Evolutionary conservation across 1,284 basidiomycete species (phyloP).

Genomic region (Inonotus obliquus): DNA sequence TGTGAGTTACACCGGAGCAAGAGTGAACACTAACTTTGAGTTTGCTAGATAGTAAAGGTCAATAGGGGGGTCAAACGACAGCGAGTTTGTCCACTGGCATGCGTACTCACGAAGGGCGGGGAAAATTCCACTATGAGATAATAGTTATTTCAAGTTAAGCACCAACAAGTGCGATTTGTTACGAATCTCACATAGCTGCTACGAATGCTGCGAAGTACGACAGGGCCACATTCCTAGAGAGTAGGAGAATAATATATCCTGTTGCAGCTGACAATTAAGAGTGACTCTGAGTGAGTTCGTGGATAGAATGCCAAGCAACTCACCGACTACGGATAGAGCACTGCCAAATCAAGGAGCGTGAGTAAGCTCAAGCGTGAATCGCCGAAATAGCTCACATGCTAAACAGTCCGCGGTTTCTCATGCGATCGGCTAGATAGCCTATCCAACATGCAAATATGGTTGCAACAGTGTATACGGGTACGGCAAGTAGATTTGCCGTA

Average conservation of each 20-base stretch:
- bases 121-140: constrained; percentile 56
- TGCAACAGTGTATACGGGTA: constrained; percentile 65
- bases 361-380: too few relatives aligned
- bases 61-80: background rate
- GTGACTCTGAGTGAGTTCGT: too few relatives aligned
- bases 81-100: background rate
- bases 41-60: too few relatives aligned
- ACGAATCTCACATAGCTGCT: constrained; percentile 48
- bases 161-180: background rate
- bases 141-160: background rate
- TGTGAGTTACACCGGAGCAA: too few relatives aligned
- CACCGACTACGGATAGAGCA: constrained; percentile 35
- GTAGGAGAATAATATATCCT: background rate
- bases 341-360: too few relatives aligned
- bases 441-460: constrained; percentile 60
- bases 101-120: constrained; percentile 57
- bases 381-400: constrained; percentile 49
- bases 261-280: background rate
- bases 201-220: constrained; percentile 29
- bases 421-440: constrained; percentile 59
- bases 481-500: too few relatives aligned
- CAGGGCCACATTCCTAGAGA: background rate
- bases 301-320: too few relatives aligned
- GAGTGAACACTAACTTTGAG: too few relatives aligned
- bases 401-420: constrained; percentile 53